Evolutionary conservation across 768 basidiomycete genomes (phyloP), one percentile per base, ranked within the genome.

Genomic region (Boletus sensibilis): DNA sequence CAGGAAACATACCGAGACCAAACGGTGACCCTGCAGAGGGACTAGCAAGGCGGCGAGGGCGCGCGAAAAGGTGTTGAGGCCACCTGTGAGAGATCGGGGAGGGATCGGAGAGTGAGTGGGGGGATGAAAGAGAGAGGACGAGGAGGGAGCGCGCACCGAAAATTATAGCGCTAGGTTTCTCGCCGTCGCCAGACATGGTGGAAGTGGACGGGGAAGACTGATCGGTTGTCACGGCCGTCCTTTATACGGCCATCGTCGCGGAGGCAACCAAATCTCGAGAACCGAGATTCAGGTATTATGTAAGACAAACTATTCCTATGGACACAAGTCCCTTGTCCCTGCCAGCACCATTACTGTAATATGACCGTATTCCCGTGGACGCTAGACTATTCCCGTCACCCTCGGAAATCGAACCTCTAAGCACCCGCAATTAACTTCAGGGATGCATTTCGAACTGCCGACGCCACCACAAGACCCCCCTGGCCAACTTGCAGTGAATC

Each of bases 41-140:
- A 90, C 83, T 14, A 94, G 80, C 39, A 79, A 72, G 50, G 80
- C 75, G 37, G 87, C 87, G 50, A 94, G 81, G 47, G 85, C 79
- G 49, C 91, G 82, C 10, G 92, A 85, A 68, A 78, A 88, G 52
- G 88, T 90, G 75, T 91, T 92, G 61, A 92, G 73, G 51, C 92
- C 92, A 60, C 92, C 92, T 93, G 61, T 0, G 31, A 10, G 4
- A 18, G 50, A 59, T 53, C 46, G 57, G 55, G 53, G 35, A 10
- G 20, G 46, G 39, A 61, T 55, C 54, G 56, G 34, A 48, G 43
- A 12, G 39, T 10, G n/a, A 43, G 52, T 5, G 8, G 35, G 13
- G 53, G 44, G 44, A 38, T 56, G 38, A 33, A 52, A 48, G 13
- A 20, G 16, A 50, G 50, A 12, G 40, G 31, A 42, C 29, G 48